phyloP scores from a whole-genome alignment of 768 basidiomycete species.

The Phlegmacium glaucopus region DNA sequence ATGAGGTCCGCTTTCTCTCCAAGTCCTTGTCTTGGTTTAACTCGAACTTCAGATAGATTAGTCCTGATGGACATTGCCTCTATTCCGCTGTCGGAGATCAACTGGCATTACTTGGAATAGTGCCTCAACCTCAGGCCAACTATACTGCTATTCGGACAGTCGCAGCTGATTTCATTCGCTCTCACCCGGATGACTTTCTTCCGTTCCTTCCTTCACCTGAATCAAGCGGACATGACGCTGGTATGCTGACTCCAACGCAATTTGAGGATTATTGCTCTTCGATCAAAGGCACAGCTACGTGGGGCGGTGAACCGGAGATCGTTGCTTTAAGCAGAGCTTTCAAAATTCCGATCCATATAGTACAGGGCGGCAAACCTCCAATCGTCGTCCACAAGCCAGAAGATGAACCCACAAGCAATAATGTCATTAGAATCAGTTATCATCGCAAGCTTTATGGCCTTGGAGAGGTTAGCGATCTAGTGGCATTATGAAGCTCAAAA shows the following conservation, averaged over 20 bases:
- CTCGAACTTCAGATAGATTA: slow-evolving; percentile 52
- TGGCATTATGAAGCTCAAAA: not conserved
- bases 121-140: slow-evolving; percentile 55
- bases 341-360: slow-evolving; percentile 83
- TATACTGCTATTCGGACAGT: slow-evolving; percentile 59
- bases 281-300: slow-evolving; percentile 81
- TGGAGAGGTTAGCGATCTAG: slow-evolving; percentile 70
- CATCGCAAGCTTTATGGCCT: slow-evolving; percentile 93
- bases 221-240: slow-evolving; percentile 56
- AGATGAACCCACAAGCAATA: slow-evolving; percentile 30
- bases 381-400: slow-evolving; percentile 80
- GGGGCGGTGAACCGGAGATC: slow-evolving; percentile 99
- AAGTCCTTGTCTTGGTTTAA: not conserved
- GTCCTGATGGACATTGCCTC: slow-evolving; percentile 94
- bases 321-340: slow-evolving; percentile 81
- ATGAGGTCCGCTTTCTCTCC: slow-evolving; percentile 45
- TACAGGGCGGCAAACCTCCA: slow-evolving; percentile 78
- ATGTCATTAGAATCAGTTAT: slow-evolving; percentile 77
- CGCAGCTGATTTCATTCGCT: slow-evolving; percentile 78
- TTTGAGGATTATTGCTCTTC: slow-evolving; percentile 74
- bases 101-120: slow-evolving; percentile 65
- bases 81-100: slow-evolving; percentile 95
- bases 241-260: slow-evolving; percentile 64
- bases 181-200: slow-evolving; percentile 86
- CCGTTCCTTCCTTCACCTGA: slow-evolving; percentile 83